phyloP scores from a whole-genome alignment of 352 stramenopile species.

The Phytopythium mirpurense region DNA sequence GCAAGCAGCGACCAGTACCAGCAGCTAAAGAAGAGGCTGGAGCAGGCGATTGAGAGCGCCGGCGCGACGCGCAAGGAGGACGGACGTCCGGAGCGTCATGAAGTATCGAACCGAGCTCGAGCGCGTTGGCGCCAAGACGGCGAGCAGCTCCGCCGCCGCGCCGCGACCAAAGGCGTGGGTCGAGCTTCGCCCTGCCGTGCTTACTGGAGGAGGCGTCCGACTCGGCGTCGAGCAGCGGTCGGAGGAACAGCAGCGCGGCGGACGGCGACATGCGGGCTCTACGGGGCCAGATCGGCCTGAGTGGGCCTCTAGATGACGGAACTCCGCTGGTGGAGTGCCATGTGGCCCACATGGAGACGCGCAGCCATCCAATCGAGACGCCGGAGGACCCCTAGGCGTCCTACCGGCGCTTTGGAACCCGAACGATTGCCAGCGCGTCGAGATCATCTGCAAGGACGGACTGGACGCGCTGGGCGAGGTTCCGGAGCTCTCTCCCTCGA shows the following conservation, averaged over 20 bases:
- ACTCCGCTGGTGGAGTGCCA: constrained; percentile 30
- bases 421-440: constrained; percentile 44
- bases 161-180: neutral
- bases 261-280: neutral
- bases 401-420: constrained; percentile 24
- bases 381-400: constrained; percentile 20
- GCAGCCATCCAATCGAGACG: constrained; percentile 39
- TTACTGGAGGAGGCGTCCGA: too few species aligned
- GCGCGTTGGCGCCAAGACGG: constrained; percentile 6
- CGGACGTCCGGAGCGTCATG: constrained; percentile 33
- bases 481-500: constrained; percentile 61
- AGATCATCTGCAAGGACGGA: constrained; percentile 37
- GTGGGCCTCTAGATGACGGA: constrained; percentile 1
- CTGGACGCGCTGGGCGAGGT: constrained; percentile 42
- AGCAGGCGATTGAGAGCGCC: constrained; percentile 26
- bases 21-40: constrained; percentile 16
- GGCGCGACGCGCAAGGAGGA: constrained; percentile 18
- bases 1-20: constrained; percentile 12
- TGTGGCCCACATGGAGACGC: constrained; percentile 39
- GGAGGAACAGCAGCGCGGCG: too few species aligned
- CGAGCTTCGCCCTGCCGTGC: too few species aligned
- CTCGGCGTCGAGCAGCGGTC: too few species aligned
- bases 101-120: constrained; percentile 39
- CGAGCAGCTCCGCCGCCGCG: neutral
- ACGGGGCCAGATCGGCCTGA: constrained; percentile 1